These are phyloP conservation scores for Ceratocystis cubensis DNA, from an alignment of 2,329 filamentous ascomycete genomes.

Conservation along the genomic window DNA sequence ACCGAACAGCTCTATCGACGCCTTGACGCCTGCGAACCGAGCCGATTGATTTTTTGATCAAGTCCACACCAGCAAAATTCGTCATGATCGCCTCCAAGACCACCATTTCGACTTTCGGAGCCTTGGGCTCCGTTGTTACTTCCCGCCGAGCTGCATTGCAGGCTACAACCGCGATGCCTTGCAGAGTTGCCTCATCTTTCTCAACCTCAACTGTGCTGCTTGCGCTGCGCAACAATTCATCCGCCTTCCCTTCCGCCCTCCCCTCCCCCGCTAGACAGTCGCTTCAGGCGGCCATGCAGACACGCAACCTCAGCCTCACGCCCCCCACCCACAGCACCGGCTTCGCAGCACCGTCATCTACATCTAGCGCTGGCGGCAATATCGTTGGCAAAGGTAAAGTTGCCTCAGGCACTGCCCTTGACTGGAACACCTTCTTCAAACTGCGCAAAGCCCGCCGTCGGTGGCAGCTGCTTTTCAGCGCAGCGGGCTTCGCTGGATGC, in stretches of 20 bases:
- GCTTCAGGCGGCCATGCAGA: background rate
- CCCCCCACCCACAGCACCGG: slow-evolving; percentile 18
- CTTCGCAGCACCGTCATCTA: slow-evolving; percentile 17
- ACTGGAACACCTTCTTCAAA: slow-evolving; percentile 89
- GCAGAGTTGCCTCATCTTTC: slow-evolving; percentile 1
- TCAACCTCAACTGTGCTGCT: slow-evolving; percentile 12
- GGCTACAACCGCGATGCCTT: background rate
- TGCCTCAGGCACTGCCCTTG: slow-evolving; percentile 34
- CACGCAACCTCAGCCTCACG: slow-evolving; percentile 18
- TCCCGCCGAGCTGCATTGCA: background rate
- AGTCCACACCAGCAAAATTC: background rate
- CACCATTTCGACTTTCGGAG: background rate
- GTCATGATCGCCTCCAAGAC: slow-evolving; percentile 17
- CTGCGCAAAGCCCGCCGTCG: slow-evolving; percentile 75
- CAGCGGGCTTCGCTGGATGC: slow-evolving; percentile 49
- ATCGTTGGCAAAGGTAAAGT: slow-evolving; percentile 7
- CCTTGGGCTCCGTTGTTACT: background rate
- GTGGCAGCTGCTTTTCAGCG: slow-evolving; percentile 68
- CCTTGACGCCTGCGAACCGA: background rate
- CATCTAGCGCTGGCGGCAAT: slow-evolving; percentile 26
- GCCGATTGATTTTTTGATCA: background rate
- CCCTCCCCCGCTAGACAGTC: background rate
- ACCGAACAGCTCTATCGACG: background rate
- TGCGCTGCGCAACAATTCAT: background rate
- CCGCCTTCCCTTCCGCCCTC: slow-evolving; percentile 3